Conservation (phyloP, 176 grass and related monocot species). For the Zea mays region Zm-B73-REFERENCE-NAM-5.0 NC_050100.1:221448001-221448500, state of each 20-base stretch:
- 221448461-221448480: not conserved
- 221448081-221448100: slow-evolving; percentile 36
- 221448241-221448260: slow-evolving; percentile 29
- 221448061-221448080: not conserved
- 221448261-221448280: not conserved
- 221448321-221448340: not conserved
- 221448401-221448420: slow-evolving; percentile 31
- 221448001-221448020: not conserved
- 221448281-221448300: slow-evolving; percentile 43
- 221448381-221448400: not conserved
- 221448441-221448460: slow-evolving; percentile 16
- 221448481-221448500: not conserved
- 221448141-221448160: not conserved
- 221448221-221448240: slow-evolving; percentile 4
- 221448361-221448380: not conserved
- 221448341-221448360: slow-evolving; percentile 43
- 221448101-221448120: not conserved
- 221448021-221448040: not conserved
- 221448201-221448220: not conserved
- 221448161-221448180: not conserved
- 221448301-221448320: not conserved
- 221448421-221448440: slow-evolving; percentile 8
- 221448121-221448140: not conserved
- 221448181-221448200: slow-evolving; percentile 31
- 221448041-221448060: not conserved